Conservation (phyloP, 2,329 filamentous ascomycete genomes). For the Dothistroma septosporum region DNA sequence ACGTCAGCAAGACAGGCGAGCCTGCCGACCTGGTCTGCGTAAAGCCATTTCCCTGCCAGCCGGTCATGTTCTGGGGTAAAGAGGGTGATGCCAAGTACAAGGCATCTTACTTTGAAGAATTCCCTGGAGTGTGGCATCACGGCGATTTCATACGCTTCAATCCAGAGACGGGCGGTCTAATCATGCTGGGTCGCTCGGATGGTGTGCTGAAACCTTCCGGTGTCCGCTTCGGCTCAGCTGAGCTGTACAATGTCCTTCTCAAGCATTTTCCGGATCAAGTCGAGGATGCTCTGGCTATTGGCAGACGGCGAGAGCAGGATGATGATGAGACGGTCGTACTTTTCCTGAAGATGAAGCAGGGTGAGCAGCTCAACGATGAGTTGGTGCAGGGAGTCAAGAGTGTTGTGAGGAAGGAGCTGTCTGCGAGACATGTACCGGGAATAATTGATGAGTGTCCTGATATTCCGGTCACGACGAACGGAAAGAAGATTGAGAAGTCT, state of each 20-base stretch:
- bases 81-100: constrained; percentile 72
- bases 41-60: constrained; percentile 83
- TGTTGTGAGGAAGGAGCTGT: constrained; percentile 71
- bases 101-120: constrained; percentile 82
- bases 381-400: constrained; percentile 62
- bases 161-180: constrained; percentile 66
- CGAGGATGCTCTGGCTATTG: constrained; percentile 84
- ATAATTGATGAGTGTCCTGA: constrained; percentile 78
- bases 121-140: constrained; percentile 80
- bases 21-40: constrained; percentile 86
- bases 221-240: constrained; percentile 85
- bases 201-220: constrained; percentile 90
- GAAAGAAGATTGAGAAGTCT: constrained; percentile 96
- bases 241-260: constrained; percentile 93
- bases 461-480: constrained; percentile 88
- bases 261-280: constrained; percentile 74
- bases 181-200: constrained; percentile 90
- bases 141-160: constrained; percentile 83
- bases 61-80: constrained; percentile 79
- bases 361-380: constrained; percentile 54
- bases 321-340: constrained; percentile 81
- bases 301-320: constrained; percentile 66
- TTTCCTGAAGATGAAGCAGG: constrained; percentile 73
- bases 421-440: constrained; percentile 81
- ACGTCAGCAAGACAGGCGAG: constrained; percentile 59